phyloP scores from a whole-genome alignment of 2,329 filamentous ascomycete genomes.

The Fusarium proliferatum region DNA sequence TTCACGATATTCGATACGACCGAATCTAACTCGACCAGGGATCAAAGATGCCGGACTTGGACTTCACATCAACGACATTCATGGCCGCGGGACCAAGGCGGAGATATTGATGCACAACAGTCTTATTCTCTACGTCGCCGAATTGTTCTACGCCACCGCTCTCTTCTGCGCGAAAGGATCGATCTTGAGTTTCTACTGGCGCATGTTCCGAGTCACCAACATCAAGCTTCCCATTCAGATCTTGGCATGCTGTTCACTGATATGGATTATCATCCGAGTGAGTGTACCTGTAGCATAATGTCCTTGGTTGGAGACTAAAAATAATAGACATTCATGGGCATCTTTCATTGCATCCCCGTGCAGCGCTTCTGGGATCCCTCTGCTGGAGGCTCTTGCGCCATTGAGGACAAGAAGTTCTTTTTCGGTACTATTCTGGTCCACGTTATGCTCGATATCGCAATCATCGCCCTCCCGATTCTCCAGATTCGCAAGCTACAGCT shows the following conservation, averaged over 20 bases:
- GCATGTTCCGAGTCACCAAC: constrained; percentile 45
- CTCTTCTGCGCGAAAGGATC: constrained; percentile 45
- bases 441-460: constrained; percentile 46
- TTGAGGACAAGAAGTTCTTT: constrained; percentile 49
- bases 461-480: constrained; percentile 46
- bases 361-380: constrained; percentile 30
- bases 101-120: constrained; percentile 15
- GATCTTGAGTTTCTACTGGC: constrained; percentile 48
- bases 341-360: constrained; percentile 36
- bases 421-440: constrained; percentile 49
- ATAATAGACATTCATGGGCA: constrained; percentile 21
- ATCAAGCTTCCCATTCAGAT: constrained; percentile 45
- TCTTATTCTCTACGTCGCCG: constrained; percentile 35
- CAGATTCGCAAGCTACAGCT: constrained; percentile 47
- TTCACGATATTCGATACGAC: too few relatives aligned
- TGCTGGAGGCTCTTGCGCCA: constrained; percentile 15
- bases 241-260: constrained; percentile 31
- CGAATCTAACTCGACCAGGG: constrained; percentile 22
- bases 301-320: not conserved
- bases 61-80: constrained; percentile 30
- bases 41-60: constrained; percentile 21
- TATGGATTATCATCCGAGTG: constrained; percentile 47
- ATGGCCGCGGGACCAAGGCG: not conserved
- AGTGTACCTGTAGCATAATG: not conserved
- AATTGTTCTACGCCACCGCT: constrained; percentile 45